A percentile compares a stretch with the other conserved stretches of the same genome.
These are phyloP conservation scores for Candida anglica DNA, from an alignment of 805 yeast species.

Conservation along the genomic window DNA sequence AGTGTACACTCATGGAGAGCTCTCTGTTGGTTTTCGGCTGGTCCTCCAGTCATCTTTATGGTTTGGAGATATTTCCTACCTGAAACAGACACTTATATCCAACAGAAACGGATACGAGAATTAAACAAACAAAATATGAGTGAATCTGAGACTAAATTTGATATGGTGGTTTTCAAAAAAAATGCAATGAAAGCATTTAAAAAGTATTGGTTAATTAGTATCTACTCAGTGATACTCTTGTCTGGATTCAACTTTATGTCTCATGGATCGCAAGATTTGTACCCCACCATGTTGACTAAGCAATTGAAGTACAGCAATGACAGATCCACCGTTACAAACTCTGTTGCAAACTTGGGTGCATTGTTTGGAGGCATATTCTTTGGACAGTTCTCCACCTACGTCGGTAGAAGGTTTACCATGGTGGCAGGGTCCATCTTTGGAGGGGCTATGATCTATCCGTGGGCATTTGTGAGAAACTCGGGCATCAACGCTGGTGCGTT, in stretches of 20 bases:
- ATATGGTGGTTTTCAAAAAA: slow-evolving; percentile 25
- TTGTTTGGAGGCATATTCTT: slow-evolving; percentile 40
- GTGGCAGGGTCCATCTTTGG: slow-evolving; percentile 27
- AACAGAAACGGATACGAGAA: slow-evolving; percentile 51
- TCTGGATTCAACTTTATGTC: slow-evolving; percentile 39
- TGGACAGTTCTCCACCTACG: slow-evolving; percentile 38
- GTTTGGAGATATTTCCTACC: slow-evolving; percentile 31
- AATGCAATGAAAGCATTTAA: slow-evolving; percentile 27
- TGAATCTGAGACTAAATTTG: slow-evolving; percentile 6
- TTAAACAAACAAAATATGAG: slow-evolving; percentile 33
- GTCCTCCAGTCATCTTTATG: too few relatives aligned
- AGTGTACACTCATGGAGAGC: slow-evolving; percentile 58
- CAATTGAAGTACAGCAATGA: slow-evolving; percentile 29
- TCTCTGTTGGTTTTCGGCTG: slow-evolving; percentile 68
- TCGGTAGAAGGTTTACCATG: slow-evolving; percentile 34
- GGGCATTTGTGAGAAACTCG: slow-evolving; percentile 24
- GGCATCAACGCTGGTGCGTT: slow-evolving; percentile 58
- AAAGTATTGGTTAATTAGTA: slow-evolving; percentile 56
- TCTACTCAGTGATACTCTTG: slow-evolving; percentile 51
- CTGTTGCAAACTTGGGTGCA: slow-evolving; percentile 41
- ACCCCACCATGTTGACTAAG: too few relatives aligned
- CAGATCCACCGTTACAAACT: slow-evolving; percentile 34
- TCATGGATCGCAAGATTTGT: slow-evolving; percentile 42
- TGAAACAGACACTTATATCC: too few relatives aligned
- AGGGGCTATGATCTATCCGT: slow-evolving; percentile 39